Base-by-base conservation (phyloP, 140 eudicot species). In the Oenanthe javanica region DNA sequence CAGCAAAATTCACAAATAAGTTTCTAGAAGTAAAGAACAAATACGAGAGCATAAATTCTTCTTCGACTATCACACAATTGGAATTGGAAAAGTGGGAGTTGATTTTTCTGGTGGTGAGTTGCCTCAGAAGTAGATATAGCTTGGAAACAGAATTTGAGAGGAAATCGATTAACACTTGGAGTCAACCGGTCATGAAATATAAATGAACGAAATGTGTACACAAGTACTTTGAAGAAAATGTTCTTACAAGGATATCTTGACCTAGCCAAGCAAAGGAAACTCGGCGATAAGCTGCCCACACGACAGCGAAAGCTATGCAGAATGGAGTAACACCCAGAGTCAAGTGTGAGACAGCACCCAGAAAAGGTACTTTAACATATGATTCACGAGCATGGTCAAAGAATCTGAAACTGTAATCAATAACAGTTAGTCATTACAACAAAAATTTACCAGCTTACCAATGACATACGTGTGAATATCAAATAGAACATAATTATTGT, bases 271-370 rank as follows among this genome's bases (percentile, higher is more conserved):
- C 71, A 36, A 27, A 38, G 49, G 80, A 77, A 18, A 52, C 31
- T 2, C 70, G 49, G 80, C 69, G 80, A 36, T 27, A 77, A 31
- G 61, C 70, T 52, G 80, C 80, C 80, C 80, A 77, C 3, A 54
- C 18, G 23, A 77, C 80, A 77, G 70, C 80, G 6, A 77, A 77
- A 27, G 71, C 80, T 77, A 77, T 38, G 80, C 70, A 77, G 80
- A 77, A 77, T 77, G 80, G 80, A 51, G 70, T 51, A 54, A 51
- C 80, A 38, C 88, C 93, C 21, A 95, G 79, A 31, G 98, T 89
- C 83, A 95, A 79, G 86, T 91, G 85, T 45, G 99, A 95, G 42
- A 95, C 97, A 42, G 97, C 89, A 79, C 99, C 99, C 74, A 95
- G 79, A 36, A 88, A 81, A 8, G 98, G 99, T 73, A 95, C 87